Evolutionary conservation across 2,329 filamentous ascomycete genomes (phyloP).

Genomic region (Tolypocladium amazonense): DNA sequence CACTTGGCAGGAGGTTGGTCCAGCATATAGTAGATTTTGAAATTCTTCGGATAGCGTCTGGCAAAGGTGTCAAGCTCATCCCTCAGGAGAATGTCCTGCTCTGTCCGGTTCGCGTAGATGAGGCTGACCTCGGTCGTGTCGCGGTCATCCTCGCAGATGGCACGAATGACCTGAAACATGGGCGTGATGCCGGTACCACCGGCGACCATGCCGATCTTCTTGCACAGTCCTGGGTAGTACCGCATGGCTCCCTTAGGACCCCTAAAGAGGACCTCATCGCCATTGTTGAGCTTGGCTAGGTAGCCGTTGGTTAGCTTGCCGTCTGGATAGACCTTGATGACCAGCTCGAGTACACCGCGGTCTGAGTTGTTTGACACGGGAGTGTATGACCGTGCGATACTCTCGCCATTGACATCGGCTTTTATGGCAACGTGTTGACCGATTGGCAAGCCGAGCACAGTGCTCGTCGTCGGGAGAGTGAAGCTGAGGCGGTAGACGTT

Average conservation of each 20-base stretch:
- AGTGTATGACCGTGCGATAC: constrained; percentile 42
- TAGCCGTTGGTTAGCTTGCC: constrained; percentile 39
- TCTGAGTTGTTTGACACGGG: constrained; percentile 40
- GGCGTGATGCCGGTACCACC: constrained; percentile 27
- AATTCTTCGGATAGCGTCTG: constrained; percentile 36
- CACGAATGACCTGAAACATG: constrained; percentile 45
- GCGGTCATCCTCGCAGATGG: constrained; percentile 49
- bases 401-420: constrained; percentile 32
- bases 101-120: constrained; percentile 48
- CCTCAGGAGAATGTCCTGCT: constrained; percentile 49
- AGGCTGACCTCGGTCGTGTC: constrained; percentile 47
- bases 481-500: constrained; percentile 37
- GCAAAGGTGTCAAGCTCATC: constrained; percentile 44
- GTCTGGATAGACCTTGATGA: constrained; percentile 40
- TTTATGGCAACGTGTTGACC: constrained; percentile 47
- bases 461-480: constrained; percentile 29
- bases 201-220: constrained; percentile 43
- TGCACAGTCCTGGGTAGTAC: constrained; percentile 31
- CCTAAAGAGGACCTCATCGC: constrained; percentile 39
- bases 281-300: constrained; percentile 32
- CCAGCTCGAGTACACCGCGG: constrained; percentile 35
- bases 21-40: constrained; percentile 46
- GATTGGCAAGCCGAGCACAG: constrained; percentile 41
- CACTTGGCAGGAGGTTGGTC: constrained; percentile 35
- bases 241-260: constrained; percentile 48